Evolutionary conservation across 371 early-diverging fungal species (phyloP), one percentile per base, ranked within the genome.

Genomic region (Parasitella parasitica): DNA sequence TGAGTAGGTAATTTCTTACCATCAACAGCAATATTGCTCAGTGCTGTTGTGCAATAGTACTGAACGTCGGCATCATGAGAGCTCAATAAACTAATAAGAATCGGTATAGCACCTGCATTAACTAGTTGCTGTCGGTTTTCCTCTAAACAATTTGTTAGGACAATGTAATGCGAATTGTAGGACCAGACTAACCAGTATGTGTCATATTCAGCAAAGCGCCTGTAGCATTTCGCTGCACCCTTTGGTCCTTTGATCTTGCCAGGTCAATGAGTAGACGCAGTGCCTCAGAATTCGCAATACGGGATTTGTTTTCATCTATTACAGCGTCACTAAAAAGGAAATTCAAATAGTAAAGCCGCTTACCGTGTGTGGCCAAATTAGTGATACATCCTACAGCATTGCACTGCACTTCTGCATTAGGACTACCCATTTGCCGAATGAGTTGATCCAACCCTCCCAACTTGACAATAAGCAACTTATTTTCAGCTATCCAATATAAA

Each of bases 311-410:
- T 54, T 91, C 93, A 59, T 96, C 96, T 88, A 70, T 7, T 41
- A 27, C 38, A n/a, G n/a, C 15, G 28, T 54, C 24, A 55, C 20
- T 39, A 55, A 38, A 38, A 18, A 36, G n/a, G 18, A 35, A 36
- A 26, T 32, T 55, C 12, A 8, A 38, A n/a, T 24, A 51, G 39
- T n/a, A 26, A 48, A 54, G 16, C 43, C 30, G 32, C 67, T 61
- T 83, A 89, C 91, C 90, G 74, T 89, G 88, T 9, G 95, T 94
- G 4, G 95, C 95, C 56, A 96, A 83, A 64, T 96, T 96, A 1
- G 97, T 96, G 60, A 96, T 94, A 81, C 96, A 95, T 5, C 97
- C 97, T 22, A 95, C 96, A n/a, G 96, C 94, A 74, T 96, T 96
- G 68, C 94, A 93, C 71, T 95, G 94, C 7, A 95, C 94, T 67